phyloP scores from a whole-genome alignment of 352 stramenopile species.

The Phytopythium oedochilum region DNA sequence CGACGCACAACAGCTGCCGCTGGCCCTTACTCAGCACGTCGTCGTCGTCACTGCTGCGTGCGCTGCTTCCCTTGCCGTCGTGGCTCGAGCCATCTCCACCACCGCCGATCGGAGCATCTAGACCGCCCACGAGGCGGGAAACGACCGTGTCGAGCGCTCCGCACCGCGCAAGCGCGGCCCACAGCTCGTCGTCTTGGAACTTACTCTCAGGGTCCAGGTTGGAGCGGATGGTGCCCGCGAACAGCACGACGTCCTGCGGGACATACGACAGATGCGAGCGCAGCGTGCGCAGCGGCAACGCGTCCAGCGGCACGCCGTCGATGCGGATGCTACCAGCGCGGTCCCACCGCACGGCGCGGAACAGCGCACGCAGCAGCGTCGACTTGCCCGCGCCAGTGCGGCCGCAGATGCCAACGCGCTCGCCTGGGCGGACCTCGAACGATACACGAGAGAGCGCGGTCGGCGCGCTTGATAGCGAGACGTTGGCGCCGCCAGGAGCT shows the following conservation, averaged over 20 bases:
- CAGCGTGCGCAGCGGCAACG: conserved; percentile 56
- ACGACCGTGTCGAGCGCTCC: conserved; percentile 39
- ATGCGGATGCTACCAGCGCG: conserved; percentile 53
- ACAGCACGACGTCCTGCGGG: conserved; percentile 80
- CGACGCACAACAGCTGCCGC: conserved; percentile 71
- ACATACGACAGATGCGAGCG: conserved; percentile 76
- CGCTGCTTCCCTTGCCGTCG: too few species aligned
- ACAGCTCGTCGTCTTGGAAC: conserved; percentile 48
- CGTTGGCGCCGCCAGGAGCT: too few species aligned
- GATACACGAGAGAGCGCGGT: conserved; percentile 27
- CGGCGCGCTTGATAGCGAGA: conserved; percentile 1
- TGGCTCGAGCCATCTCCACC: neutral
- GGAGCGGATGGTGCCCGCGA: conserved; percentile 71
- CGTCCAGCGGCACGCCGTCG: conserved; percentile 61
- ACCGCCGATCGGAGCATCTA: conserved; percentile 45
- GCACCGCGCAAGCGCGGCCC: conserved; percentile 44
- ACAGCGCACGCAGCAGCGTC: conserved; percentile 79
- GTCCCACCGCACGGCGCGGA: conserved; percentile 59
- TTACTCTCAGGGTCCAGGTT: conserved; percentile 74
- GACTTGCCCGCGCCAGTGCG: conserved; percentile 90
- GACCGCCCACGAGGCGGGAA: conserved; percentile 29
- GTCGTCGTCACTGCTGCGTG: conserved; percentile 5
- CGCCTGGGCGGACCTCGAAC: neutral
- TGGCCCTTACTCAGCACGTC: conserved; percentile 75
- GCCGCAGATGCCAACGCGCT: conserved; percentile 68